These are phyloP conservation scores for Phoma sp. DNA, from an alignment of 2,329 filamentous ascomycete species.

Conservation along the genomic window DNA sequence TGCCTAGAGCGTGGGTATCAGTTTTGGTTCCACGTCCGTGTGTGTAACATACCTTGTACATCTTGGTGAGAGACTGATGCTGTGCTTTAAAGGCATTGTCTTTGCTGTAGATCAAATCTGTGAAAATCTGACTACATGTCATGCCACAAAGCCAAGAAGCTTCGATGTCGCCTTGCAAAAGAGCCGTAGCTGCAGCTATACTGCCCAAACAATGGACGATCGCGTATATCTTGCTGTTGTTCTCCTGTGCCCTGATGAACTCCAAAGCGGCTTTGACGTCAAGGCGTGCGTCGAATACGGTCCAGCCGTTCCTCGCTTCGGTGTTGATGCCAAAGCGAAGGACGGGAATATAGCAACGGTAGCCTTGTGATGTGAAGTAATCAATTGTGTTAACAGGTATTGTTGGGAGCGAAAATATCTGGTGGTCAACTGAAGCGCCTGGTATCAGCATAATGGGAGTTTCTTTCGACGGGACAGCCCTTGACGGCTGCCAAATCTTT, in stretches of 20 bases:
- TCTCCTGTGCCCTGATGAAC: constrained; percentile 53
- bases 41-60: constrained; percentile 11
- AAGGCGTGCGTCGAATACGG: constrained; percentile 64
- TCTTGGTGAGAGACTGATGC: constrained; percentile 3
- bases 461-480: neutral
- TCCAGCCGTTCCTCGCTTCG: constrained; percentile 60
- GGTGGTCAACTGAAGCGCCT: constrained; percentile 67
- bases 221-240: constrained; percentile 56
- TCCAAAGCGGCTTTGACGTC: constrained; percentile 64
- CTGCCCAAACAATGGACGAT: constrained; percentile 70
- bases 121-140: constrained; percentile 66
- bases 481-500: neutral
- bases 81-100: constrained; percentile 62
- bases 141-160: constrained; percentile 63
- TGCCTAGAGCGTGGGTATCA: neutral
- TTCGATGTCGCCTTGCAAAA: constrained; percentile 67
- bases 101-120: constrained; percentile 65
- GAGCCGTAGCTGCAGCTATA: constrained; percentile 63
- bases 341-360: constrained; percentile 64
- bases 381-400: constrained; percentile 68
- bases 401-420: constrained; percentile 67
- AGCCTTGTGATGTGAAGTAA: constrained; percentile 66
- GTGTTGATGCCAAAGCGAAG: constrained; percentile 64
- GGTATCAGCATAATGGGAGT: constrained; percentile 64
- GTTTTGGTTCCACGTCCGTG: no score